phyloP scores from a whole-genome alignment of 257 asterid species.

The Nicotiana benthamiana region DNA sequence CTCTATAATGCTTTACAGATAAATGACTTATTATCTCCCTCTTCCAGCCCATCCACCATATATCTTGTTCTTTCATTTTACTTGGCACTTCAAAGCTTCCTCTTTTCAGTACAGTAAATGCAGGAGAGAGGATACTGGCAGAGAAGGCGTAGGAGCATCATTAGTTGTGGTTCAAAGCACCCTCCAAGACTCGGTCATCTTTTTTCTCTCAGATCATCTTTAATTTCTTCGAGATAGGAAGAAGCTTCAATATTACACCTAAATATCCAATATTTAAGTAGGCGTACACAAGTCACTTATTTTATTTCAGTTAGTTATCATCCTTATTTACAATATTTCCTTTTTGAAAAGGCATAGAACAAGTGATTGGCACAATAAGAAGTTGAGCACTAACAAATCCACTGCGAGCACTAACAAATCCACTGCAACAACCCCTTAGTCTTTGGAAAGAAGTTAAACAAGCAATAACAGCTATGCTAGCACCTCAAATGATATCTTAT shows the following conservation, averaged over 20 bases:
- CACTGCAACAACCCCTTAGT: no score
- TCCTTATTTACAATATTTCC: not conserved
- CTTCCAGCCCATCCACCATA: not conserved
- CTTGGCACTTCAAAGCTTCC: not conserved
- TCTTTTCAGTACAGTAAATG: not conserved
- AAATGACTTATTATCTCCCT: not conserved
- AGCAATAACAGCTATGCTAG: not conserved
- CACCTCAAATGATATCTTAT: not conserved
- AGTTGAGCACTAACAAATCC: no score
- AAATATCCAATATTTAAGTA: not conserved
- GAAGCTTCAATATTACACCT: not conserved
- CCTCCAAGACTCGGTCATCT: not conserved
- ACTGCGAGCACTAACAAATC: no score
- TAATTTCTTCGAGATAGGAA: not conserved
- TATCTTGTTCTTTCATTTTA: not conserved
- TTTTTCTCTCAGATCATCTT: not conserved
- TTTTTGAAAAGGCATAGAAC: not conserved
- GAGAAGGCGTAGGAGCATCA: not conserved
- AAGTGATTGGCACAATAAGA: not conserved
- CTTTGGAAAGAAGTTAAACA: no score
- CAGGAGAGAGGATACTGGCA: not conserved
- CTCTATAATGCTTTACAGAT: not conserved
- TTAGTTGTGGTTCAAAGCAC: not conserved
- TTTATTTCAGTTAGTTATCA: not conserved
- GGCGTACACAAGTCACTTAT: not conserved